A percentile compares a stretch with the other conserved stretches of the same genome.
Conservation (phyloP, 139 green algal species). For the Coelastrella sp. region DNA sequence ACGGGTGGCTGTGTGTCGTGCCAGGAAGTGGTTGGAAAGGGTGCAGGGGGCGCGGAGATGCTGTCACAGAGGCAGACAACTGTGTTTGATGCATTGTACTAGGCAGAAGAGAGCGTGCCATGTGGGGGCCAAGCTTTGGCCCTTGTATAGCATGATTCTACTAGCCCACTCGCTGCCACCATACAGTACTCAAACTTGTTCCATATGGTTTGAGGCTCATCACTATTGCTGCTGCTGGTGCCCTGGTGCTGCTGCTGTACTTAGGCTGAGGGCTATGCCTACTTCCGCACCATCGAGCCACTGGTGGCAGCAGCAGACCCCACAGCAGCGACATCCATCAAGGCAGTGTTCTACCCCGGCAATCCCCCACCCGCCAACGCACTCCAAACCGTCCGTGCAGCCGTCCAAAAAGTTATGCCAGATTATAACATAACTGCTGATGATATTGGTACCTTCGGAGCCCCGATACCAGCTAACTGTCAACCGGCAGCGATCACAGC, state of each 20-base stretch:
- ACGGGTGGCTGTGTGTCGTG: no score
- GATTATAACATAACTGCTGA: slow-evolving; percentile 21
- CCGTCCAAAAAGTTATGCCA: slow-evolving; percentile 10
- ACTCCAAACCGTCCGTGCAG: background rate
- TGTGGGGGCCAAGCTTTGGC: no score
- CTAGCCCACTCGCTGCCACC: background rate
- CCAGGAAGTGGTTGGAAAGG: no score
- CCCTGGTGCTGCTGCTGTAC: background rate
- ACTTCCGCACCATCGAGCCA: slow-evolving; percentile 49
- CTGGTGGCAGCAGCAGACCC: slow-evolving; percentile 28
- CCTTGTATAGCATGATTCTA: no score
- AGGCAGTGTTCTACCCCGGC: slow-evolving; percentile 1
- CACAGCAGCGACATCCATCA: background rate
- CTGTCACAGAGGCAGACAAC: no score
- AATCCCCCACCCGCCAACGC: background rate
- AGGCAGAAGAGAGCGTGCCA: no score
- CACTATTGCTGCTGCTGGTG: background rate
- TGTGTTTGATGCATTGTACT: no score
- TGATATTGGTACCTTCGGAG: slow-evolving; percentile 45
- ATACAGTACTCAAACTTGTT: background rate
- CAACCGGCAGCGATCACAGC: background rate
- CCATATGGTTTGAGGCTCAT: background rate
- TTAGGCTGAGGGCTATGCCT: slow-evolving; percentile 43
- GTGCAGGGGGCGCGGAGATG: no score
- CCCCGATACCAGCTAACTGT: background rate